Percentiles rank a stretch among this genome's conserved stretches.
Conservation (phyloP, 768 basidiomycete species). For the Agaricus subrufescens region DNA sequence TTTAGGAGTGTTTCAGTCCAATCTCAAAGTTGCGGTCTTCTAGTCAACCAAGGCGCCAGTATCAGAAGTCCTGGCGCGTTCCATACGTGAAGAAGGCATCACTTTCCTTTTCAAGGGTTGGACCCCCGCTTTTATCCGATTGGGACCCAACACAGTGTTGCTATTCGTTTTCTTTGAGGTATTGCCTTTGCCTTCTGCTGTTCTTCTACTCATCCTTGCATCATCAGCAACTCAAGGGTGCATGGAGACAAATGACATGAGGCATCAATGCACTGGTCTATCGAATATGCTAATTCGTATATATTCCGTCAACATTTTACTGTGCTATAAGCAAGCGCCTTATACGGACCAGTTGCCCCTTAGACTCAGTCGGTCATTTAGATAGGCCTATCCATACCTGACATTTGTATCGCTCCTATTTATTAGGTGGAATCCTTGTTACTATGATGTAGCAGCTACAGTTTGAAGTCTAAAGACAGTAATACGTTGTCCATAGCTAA, state of each 20-base stretch:
- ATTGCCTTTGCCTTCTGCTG: slow-evolving; percentile 10
- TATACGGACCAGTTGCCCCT: neutral
- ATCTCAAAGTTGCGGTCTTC: neutral
- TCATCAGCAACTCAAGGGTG: slow-evolving; percentile 64
- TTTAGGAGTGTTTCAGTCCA: no score
- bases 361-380: neutral
- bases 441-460: slow-evolving; percentile 59
- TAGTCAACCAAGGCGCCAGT: slow-evolving; percentile 50
- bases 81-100: slow-evolving; percentile 69
- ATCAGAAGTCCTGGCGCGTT: slow-evolving; percentile 48
- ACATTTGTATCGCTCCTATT: neutral
- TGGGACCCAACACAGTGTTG: slow-evolving; percentile 80
- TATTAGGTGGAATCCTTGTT: slow-evolving; percentile 35
- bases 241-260: slow-evolving; percentile 36
- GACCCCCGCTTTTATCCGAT: slow-evolving; percentile 82
- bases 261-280: neutral
- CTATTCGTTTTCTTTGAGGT: slow-evolving; percentile 87
- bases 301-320: neutral
- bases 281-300: no score
- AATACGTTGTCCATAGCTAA: neutral
- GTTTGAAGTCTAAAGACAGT: slow-evolving; percentile 42
- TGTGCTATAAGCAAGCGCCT: no score
- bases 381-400: neutral
- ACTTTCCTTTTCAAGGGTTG: slow-evolving; percentile 84
- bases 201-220: neutral